Base-by-base conservation (phyloP, 371 early-diverging fungal genomes). In the Syncephalastrum sp. region DNA sequence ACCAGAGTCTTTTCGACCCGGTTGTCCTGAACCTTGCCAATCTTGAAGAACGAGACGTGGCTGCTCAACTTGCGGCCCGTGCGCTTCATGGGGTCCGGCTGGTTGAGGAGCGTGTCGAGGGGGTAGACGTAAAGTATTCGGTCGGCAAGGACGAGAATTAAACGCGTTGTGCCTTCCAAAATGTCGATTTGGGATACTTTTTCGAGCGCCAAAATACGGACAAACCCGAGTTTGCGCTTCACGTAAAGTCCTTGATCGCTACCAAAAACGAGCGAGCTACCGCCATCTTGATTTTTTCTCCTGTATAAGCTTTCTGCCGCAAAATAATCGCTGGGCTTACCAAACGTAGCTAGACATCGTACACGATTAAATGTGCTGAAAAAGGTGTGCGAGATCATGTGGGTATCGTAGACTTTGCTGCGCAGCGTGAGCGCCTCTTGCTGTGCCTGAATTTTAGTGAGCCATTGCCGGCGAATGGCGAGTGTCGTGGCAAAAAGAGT, bases 31-130 rank as follows among this genome's bases (percentile, higher is more conserved):
- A 82, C 88, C 12, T 82, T 74, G 4, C 97, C 97, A 6, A 87
- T 84, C 63, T 94, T 92, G 81, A 96, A 93, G 65, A 97, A 96
- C 43, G 89, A 88, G 25, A 93, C 89, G 58, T 90, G 87, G 13
- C 85, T 81, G 33, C 83, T 85, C 27, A 97, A 80, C 56, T 90
- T 91, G 50, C 86, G 77, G 33, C 82, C 83, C 19, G 83, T 71
- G 50, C 82, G 70, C 13, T 70, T 60, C 13, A 79, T 59, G 17
- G 83, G 77, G 13, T 72, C 65, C 0, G 79, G 69, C 38, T 33
- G 38, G 8, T 10, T 33, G 44, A 85, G 63, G 23, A 89, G 62
- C 15, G 81, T 81, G 21, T 93, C 91, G 10, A 91, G 61, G 16
- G 92, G 86, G 58, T 84, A 94, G 4, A 89, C 82, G 45, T 83